Evolutionary conservation across 495 filamentous ascomycete genomes (phyloP).

Genomic region (Aspergillus haitiensis): DNA sequence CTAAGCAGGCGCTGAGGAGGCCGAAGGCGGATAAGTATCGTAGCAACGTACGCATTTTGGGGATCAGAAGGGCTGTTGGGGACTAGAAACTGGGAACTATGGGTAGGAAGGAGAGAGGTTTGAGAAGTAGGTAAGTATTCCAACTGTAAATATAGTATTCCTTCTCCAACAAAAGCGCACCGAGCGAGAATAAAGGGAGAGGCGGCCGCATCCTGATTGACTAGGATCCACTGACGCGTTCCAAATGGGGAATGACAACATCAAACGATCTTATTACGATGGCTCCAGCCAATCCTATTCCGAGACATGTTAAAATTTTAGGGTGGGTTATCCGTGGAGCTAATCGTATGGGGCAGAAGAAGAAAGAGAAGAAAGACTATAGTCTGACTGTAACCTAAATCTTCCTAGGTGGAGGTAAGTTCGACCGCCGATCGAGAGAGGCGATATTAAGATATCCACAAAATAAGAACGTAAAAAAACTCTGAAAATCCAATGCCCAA

Average conservation of each 20-base stretch:
- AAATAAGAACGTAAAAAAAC: too few relatives aligned
- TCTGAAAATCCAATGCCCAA: too few relatives aligned
- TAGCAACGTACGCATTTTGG: slow-evolving; percentile 12
- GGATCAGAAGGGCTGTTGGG: neutral
- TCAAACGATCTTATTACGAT: neutral
- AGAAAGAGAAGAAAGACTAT: too few relatives aligned
- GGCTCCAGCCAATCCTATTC: neutral
- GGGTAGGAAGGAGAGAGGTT: neutral
- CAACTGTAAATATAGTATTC: neutral
- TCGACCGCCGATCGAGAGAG: too few relatives aligned
- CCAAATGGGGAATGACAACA: slow-evolving; percentile 12
- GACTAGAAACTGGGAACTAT: neutral
- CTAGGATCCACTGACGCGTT: slow-evolving; percentile 13
- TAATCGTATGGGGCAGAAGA: too few relatives aligned
- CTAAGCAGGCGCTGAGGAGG: slow-evolving; percentile 9
- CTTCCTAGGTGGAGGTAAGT: too few relatives aligned
- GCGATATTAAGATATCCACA: too few relatives aligned
- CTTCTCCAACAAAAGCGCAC: neutral
- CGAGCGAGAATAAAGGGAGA: neutral
- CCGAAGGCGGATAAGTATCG: slow-evolving; percentile 16
- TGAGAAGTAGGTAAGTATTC: neutral
- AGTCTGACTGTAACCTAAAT: too few relatives aligned
- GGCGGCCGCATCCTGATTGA: neutral
- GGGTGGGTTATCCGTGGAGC: neutral
- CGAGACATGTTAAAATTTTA: neutral